Evolutionary conservation across 805 yeast species (phyloP).

Genomic region (Saccharomycopsis fodiens): DNA sequence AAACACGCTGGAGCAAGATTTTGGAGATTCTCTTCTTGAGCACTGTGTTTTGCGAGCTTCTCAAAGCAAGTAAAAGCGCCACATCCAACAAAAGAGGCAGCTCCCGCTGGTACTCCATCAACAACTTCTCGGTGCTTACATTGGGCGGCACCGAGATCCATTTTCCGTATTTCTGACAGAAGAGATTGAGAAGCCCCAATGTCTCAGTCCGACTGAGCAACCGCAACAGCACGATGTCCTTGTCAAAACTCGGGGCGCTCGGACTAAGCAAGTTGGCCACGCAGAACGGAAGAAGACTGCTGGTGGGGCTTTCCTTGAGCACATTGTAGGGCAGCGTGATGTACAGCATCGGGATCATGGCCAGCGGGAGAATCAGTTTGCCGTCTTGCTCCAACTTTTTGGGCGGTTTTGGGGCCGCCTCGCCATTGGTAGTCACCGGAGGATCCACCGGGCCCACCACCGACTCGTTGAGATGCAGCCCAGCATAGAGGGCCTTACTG

Average conservation of each 20-base stretch:
- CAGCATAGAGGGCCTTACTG: neutral
- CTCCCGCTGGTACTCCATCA: conserved; percentile 33
- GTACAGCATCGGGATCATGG: conserved; percentile 28
- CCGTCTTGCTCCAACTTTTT: neutral
- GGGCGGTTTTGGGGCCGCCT: neutral
- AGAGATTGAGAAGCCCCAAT: conserved; percentile 37
- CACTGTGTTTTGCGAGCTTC: conserved; percentile 31
- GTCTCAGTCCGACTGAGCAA: conserved; percentile 34
- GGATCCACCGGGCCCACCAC: neutral
- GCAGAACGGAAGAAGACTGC: conserved; percentile 27
- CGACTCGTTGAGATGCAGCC: neutral
- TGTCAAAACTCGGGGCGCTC: conserved; percentile 21
- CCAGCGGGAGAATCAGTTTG: conserved; percentile 24
- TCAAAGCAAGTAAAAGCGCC: conserved; percentile 42
- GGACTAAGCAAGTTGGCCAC: conserved; percentile 27
- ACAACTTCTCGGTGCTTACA: conserved; percentile 33
- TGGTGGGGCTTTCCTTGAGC: conserved; percentile 26
- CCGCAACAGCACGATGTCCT: conserved; percentile 34
- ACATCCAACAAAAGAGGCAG: conserved; percentile 45
- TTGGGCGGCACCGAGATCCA: conserved; percentile 52
- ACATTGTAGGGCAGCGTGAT: conserved; percentile 36
- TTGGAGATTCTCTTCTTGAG: conserved; percentile 29
- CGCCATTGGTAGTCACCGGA: neutral
- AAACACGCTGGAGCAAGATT: conserved; percentile 31
- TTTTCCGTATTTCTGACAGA: conserved; percentile 48